phyloP scores from a whole-genome alignment of 768 basidiomycete genomes.

The Gautieria morchelliformis region DNA sequence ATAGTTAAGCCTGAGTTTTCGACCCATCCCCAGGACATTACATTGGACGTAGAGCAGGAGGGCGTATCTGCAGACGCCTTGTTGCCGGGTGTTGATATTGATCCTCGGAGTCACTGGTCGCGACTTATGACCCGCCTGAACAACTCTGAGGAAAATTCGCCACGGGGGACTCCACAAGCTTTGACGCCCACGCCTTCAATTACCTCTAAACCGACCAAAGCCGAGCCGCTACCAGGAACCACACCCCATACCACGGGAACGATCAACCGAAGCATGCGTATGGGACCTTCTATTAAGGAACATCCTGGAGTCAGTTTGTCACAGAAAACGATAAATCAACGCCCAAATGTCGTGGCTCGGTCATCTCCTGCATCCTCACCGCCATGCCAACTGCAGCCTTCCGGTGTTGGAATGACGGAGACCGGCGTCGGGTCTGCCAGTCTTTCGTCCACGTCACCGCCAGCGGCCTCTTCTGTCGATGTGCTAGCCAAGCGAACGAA shows the following conservation, averaged over 20 bases:
- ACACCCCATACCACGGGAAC: background rate
- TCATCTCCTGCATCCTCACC: background rate
- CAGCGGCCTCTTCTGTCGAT: background rate
- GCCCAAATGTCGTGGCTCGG: background rate
- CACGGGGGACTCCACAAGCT: constrained; percentile 1
- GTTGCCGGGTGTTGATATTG: background rate
- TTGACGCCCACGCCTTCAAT: constrained; percentile 4
- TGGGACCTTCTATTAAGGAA: background rate
- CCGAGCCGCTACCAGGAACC: background rate
- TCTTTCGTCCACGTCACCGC: background rate
- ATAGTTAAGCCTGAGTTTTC: background rate
- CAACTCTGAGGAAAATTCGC: constrained; percentile 1
- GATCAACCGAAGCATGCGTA: background rate
- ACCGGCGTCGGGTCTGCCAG: background rate
- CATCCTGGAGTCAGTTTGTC: background rate
- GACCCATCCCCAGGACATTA: background rate
- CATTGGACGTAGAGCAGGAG: background rate
- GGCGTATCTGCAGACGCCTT: background rate
- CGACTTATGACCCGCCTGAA: constrained; percentile 8
- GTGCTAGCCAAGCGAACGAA: background rate
- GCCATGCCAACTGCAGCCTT: background rate
- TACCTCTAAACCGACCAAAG: background rate
- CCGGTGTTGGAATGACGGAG: background rate
- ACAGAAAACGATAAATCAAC: background rate
- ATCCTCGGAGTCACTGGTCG: constrained; percentile 2